These are phyloP conservation scores for Diutina pseudorugosa DNA, from an alignment of 1,139 yeast species.

Conservation along the genomic window DNA sequence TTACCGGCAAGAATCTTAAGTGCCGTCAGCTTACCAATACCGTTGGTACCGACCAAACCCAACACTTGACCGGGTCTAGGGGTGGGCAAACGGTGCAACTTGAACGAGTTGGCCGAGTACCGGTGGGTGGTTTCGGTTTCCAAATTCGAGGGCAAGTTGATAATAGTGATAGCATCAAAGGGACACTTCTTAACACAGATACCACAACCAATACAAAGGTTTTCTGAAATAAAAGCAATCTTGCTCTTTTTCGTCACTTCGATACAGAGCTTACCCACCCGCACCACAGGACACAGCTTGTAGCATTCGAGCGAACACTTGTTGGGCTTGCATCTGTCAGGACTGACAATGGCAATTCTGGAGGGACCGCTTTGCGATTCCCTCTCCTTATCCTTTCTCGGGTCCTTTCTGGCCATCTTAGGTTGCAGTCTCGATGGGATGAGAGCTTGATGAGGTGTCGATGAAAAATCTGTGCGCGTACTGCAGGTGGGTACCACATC, in stretches of 20 bases:
- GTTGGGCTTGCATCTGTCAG: conserved; percentile 94
- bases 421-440: neutral
- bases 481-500: neutral
- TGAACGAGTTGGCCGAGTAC: conserved; percentile 95
- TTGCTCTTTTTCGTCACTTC: conserved; percentile 87
- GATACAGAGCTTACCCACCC: conserved; percentile 94
- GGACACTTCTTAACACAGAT: conserved; percentile 98
- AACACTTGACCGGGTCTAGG: conserved; percentile 98
- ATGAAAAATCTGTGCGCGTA: neutral
- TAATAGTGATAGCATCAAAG: conserved; percentile 89
- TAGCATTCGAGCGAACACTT: conserved; percentile 97
- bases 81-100: conserved; percentile 90
- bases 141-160: conserved; percentile 90
- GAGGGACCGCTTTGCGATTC: neutral
- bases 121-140: conserved; percentile 91
- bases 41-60: conserved; percentile 96
- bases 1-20: conserved; percentile 96
- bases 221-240: conserved; percentile 93
- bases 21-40: conserved; percentile 99
- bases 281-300: conserved; percentile 92
- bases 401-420: neutral
- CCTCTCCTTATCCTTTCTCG: neutral
- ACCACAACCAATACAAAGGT: conserved; percentile 97
- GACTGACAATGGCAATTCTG: conserved; percentile 46
- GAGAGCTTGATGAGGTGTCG: neutral